Conservation (phyloP, 768 basidiomycete species). For the Phallus indusiatus region DNA sequence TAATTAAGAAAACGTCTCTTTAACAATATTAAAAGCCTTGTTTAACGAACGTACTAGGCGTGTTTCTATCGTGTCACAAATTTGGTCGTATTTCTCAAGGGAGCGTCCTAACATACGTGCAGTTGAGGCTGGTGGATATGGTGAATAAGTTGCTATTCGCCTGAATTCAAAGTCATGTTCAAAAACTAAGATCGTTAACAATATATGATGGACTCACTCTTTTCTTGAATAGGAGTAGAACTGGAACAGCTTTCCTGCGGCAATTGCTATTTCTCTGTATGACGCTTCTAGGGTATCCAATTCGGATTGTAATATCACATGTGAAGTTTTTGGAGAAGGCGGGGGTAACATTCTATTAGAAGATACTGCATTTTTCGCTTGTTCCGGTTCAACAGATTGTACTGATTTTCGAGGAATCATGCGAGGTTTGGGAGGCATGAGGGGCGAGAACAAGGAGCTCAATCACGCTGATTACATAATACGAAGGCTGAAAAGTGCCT, state of each 20-base stretch:
- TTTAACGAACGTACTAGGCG: conserved; percentile 41
- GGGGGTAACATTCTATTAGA: conserved; percentile 33
- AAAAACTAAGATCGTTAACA: neutral
- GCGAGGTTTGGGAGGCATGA: conserved; percentile 39
- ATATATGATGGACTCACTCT: conserved; percentile 38
- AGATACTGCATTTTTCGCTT: conserved; percentile 44
- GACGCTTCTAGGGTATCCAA: conserved; percentile 45
- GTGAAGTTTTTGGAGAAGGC: conserved; percentile 11
- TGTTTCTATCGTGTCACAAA: conserved; percentile 70
- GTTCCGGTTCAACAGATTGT: conserved; percentile 13
- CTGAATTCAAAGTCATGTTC: conserved; percentile 25
- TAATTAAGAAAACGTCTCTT: conserved; percentile 19
- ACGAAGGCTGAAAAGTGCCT: too few species aligned
- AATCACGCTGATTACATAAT: neutral
- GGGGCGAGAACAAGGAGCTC: neutral
- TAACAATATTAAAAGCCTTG: neutral
- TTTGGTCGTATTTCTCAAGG: conserved; percentile 69
- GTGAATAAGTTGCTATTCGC: conserved; percentile 46
- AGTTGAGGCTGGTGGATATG: conserved; percentile 55
- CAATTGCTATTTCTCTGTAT: conserved; percentile 60
- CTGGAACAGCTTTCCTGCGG: conserved; percentile 59
- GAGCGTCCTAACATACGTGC: conserved; percentile 60
- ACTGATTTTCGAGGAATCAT: conserved; percentile 9
- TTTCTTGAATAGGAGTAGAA: conserved; percentile 58
- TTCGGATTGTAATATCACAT: conserved; percentile 51